Conservation (phyloP, 2,329 filamentous ascomycete genomes). For the Aquanectria penicillioides region DNA sequence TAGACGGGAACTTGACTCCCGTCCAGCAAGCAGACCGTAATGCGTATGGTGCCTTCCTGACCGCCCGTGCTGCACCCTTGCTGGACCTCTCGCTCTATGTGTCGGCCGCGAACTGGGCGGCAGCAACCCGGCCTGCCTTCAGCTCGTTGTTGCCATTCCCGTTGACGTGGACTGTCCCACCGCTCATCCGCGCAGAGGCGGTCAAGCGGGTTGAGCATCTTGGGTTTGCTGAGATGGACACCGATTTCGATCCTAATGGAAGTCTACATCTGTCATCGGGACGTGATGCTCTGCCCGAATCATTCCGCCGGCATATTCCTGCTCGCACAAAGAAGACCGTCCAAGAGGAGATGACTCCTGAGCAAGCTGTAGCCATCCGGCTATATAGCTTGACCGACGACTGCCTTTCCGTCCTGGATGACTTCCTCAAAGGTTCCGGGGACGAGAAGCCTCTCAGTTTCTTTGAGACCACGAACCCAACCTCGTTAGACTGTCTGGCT, state of each 20-base stretch:
- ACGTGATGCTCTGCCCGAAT: conserved; percentile 51
- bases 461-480: conserved; percentile 38
- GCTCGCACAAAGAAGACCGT: conserved; percentile 64
- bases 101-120: conserved; percentile 86
- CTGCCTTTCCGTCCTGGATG: conserved; percentile 76
- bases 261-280: conserved; percentile 50
- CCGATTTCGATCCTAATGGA: conserved; percentile 59
- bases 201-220: conserved; percentile 75
- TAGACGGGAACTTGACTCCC: conserved; percentile 53
- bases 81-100: conserved; percentile 90
- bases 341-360: conserved; percentile 70
- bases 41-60: conserved; percentile 75
- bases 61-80: conserved; percentile 78
- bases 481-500: conserved; percentile 77
- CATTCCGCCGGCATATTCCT: conserved; percentile 52
- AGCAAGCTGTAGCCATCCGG: conserved; percentile 78
- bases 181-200: conserved; percentile 75
- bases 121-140: conserved; percentile 81
- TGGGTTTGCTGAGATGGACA: conserved; percentile 74
- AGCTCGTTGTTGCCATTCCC: conserved; percentile 85
- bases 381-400: conserved; percentile 77
- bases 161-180: conserved; percentile 86
- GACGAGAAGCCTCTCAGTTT: conserved; percentile 44
- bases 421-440: conserved; percentile 52
- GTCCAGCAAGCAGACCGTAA: conserved; percentile 57